A percentile compares a stretch with the other conserved stretches of the same genome.
phyloP scores from a whole-genome alignment of 192 early-diverging fungal species.

The Umbelopsis ramanniana region DNA sequence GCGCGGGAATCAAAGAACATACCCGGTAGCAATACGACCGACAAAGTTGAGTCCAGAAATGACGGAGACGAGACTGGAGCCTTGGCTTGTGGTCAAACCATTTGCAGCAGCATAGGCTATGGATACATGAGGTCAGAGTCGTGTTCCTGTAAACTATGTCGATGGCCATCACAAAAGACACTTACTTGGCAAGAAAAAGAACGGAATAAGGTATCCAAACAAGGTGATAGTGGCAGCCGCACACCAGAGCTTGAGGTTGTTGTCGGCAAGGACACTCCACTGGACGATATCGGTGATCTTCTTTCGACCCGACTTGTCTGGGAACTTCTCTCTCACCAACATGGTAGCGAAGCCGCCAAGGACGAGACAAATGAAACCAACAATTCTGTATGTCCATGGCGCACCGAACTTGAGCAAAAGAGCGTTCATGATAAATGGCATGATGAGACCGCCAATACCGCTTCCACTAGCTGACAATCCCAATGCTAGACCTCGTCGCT shows the following conservation, averaged over 20 bases:
- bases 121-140: too few species aligned
- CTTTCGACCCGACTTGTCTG: neutral
- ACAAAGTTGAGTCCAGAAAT: constrained; percentile 27
- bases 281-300: constrained; percentile 27
- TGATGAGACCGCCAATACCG: constrained; percentile 73
- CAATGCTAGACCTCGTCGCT: constrained; percentile 65
- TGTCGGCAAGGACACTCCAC: constrained; percentile 27
- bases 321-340: constrained; percentile 24
- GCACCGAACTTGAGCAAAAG: constrained; percentile 60
- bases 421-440: constrained; percentile 58
- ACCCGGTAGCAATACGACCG: constrained; percentile 34
- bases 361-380: constrained; percentile 35
- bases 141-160: too few species aligned
- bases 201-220: constrained; percentile 33
- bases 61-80: constrained; percentile 25
- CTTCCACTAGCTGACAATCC: constrained; percentile 76
- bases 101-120: constrained; percentile 30
- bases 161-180: too few species aligned
- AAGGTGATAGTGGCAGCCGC: constrained; percentile 25
- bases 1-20: neutral
- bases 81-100: constrained; percentile 32
- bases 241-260: constrained; percentile 27
- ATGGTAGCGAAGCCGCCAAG: neutral
- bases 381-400: constrained; percentile 41
- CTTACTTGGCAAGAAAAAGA: constrained; percentile 37